phyloP scores from a whole-genome alignment of 805 yeast genomes.

The Osmozyma mogii region DNA sequence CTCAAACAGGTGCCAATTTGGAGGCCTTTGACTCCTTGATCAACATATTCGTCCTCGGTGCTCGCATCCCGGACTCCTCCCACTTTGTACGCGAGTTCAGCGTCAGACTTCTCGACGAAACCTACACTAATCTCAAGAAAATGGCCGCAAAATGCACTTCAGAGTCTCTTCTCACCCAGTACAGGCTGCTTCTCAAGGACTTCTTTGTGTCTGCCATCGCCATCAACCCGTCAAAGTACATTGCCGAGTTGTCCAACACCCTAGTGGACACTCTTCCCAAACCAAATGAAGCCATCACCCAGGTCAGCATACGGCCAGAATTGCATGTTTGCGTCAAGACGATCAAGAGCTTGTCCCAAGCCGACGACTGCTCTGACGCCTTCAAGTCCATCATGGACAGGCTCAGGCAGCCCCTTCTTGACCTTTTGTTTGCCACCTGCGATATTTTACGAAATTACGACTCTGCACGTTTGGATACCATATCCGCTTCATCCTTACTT shows the following conservation, averaged over 20 bases:
- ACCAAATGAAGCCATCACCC: background rate
- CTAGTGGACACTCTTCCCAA: slow-evolving; percentile 17
- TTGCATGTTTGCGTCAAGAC: slow-evolving; percentile 21
- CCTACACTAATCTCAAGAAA: slow-evolving; percentile 16
- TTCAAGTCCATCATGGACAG: slow-evolving; percentile 19
- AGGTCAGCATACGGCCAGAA: slow-evolving; percentile 10
- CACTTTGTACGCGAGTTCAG: slow-evolving; percentile 21
- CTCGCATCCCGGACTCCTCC: slow-evolving; percentile 16
- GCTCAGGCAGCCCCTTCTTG: slow-evolving; percentile 18
- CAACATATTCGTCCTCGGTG: slow-evolving; percentile 28
- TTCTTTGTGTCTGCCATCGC: slow-evolving; percentile 29
- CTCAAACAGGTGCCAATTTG: slow-evolving; percentile 17
- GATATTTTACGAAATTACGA: slow-evolving; percentile 18
- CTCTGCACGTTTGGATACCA: slow-evolving; percentile 3
- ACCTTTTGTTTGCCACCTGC: slow-evolving; percentile 19
- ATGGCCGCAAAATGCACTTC: slow-evolving; percentile 7
- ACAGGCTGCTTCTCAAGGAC: slow-evolving; percentile 18
- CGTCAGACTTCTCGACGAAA: slow-evolving; percentile 23
- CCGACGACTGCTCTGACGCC: slow-evolving; percentile 11
- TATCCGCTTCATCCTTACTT: slow-evolving; percentile 6
- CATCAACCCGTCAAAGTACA: slow-evolving; percentile 26
- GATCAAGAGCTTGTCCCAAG: slow-evolving; percentile 23
- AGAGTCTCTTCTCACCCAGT: slow-evolving; percentile 10
- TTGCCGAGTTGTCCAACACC: slow-evolving; percentile 14
- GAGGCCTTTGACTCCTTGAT: slow-evolving; percentile 30